These are phyloP conservation scores for Aaosphaeria arxii DNA, from an alignment of 2,329 filamentous ascomycete genomes.

Conservation along the genomic window DNA sequence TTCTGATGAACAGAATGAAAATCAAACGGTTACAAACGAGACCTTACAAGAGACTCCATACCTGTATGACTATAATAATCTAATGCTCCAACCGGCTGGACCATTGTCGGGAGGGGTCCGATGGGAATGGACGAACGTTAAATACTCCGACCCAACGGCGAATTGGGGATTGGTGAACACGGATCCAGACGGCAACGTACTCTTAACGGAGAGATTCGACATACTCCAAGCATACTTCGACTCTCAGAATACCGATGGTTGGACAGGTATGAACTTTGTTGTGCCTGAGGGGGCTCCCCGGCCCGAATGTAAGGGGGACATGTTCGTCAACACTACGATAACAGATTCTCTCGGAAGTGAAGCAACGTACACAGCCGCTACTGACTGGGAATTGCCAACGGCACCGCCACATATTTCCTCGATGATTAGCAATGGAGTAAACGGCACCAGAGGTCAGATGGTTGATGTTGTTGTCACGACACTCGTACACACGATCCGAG, in stretches of 20 bases:
- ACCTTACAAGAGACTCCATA: background rate
- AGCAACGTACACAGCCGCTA: slow-evolving; percentile 1
- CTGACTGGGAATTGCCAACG: slow-evolving; percentile 10
- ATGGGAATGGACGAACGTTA: background rate
- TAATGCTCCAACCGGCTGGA: background rate
- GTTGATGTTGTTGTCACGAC: slow-evolving; percentile 11
- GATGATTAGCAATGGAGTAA: slow-evolving; percentile 7
- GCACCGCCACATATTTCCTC: slow-evolving; percentile 7
- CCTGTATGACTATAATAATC: background rate
- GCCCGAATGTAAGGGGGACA: background rate
- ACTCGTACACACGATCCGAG: slow-evolving; percentile 4
- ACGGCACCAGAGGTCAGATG: slow-evolving; percentile 10
- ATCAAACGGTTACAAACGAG: background rate
- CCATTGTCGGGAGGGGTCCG: background rate
- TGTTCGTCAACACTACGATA: background rate
- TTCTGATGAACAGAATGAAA: background rate
- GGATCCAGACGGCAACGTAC: slow-evolving; percentile 1
- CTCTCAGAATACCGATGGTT: slow-evolving; percentile 2
- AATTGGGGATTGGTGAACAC: slow-evolving; percentile 6
- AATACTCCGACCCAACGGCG: background rate
- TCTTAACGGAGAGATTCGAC: slow-evolving; percentile 8
- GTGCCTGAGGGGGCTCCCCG: background rate
- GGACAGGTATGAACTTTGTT: slow-evolving; percentile 1
- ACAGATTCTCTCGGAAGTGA: background rate
- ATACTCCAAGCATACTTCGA: slow-evolving; percentile 4